Evolutionary conservation across 805 yeast genomes (phyloP), one percentile per base, ranked within the genome.

Genomic region (Komagataella phaffii): DNA sequence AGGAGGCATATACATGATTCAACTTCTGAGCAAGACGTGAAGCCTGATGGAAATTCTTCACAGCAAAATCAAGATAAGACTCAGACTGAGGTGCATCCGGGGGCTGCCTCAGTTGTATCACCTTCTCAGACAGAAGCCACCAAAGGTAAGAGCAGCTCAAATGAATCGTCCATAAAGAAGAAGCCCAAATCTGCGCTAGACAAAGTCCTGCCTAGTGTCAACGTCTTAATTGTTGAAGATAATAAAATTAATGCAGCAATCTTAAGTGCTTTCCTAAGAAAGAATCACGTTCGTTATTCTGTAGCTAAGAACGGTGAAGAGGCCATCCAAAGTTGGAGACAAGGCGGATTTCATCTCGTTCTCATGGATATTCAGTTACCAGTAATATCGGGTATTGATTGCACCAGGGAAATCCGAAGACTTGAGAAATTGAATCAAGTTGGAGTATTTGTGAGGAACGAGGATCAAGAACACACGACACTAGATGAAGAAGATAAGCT

Each of bases 311-410:
- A 89, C 58, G 99, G 99, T 24, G 80, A 83, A 58, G 98, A 93
- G 61, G 99, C 99, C 1, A 78, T 93, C 2, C 95, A 89, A 56
- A 86, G 83, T 66, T 93, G 98, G 98, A 75, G 88, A 57, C 80
- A 78, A 54, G 99, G 99, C 10, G 97, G 97, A 0, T 88, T 86
- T 61, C 98, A 93, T 64, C 71, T 93, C 56, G 95, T 95, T 45
- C 75, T 93, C 47, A 93, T 93, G 99, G 99, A 93, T 71, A 86
- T 93, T 60, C 98, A 93, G 67, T 72, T 93, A 52, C 99, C 99
- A 0, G 95, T 89, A 2, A 81, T 91, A 74, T 87, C 96, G 1
- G 99, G 99, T 40, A 79, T 93, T 43, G 96, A 91, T 55, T 98
- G 96, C 3, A 86, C 98, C 1, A 84, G 85, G 61, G 96, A 88